Percentiles rank a stretch among this genome's conserved stretches.
Conservation (phyloP, 352 stramenopile genomes). For the Pythium folliculosum region DNA sequence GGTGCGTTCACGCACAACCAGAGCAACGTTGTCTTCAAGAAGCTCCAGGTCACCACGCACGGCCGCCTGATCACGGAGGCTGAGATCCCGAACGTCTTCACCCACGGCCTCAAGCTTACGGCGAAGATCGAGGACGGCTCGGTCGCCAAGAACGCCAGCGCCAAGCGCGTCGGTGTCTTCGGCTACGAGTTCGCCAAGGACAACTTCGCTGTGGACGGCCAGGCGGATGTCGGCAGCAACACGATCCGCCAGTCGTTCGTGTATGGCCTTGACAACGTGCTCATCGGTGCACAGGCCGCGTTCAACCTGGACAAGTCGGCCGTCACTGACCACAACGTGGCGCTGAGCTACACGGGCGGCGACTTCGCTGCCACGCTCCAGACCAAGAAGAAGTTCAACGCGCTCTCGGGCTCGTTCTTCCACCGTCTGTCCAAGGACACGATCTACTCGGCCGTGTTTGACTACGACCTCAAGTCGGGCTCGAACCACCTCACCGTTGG, state of each 20-base stretch:
- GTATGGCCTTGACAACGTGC: constrained; percentile 79
- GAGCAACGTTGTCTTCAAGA: constrained; percentile 79
- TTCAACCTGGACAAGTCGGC: constrained; percentile 85
- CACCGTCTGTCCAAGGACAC: constrained; percentile 82
- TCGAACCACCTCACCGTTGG: constrained; percentile 81
- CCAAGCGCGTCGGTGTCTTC: constrained; percentile 72
- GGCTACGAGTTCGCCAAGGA: constrained; percentile 79
- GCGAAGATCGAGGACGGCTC: constrained; percentile 86
- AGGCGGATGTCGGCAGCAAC: constrained; percentile 76
- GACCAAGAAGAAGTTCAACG: constrained; percentile 89
- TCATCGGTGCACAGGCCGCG: constrained; percentile 66
- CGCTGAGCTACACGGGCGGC: constrained; percentile 68
- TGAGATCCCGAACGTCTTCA: constrained; percentile 77
- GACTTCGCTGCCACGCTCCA: constrained; percentile 80
- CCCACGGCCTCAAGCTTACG: constrained; percentile 74
- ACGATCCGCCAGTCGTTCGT: constrained; percentile 69
- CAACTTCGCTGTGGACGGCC: constrained; percentile 67
- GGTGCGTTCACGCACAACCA: constrained; percentile 70
- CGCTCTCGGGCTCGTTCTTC: constrained; percentile 79
- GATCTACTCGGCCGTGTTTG: constrained; percentile 86
- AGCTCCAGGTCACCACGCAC: constrained; percentile 85
- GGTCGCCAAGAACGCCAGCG: constrained; percentile 69
- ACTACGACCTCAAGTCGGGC: constrained; percentile 88
- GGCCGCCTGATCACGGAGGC: constrained; percentile 76
- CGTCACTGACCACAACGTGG: constrained; percentile 86